Base-by-base conservation (phyloP, 768 basidiomycete species). In the Russula dissimulans region DNA sequence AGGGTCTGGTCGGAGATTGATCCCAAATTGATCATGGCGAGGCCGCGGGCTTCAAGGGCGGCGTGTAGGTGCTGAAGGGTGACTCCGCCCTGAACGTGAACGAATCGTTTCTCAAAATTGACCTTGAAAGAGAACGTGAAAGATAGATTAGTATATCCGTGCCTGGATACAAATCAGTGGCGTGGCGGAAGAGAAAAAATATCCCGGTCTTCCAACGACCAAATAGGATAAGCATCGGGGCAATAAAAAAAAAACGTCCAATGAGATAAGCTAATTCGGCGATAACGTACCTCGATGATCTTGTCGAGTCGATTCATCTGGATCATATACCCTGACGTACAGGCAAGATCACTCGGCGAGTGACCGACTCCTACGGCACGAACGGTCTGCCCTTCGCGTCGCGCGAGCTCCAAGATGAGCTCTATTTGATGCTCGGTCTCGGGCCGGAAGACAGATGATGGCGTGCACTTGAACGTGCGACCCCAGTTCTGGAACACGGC, bases 1-100 rank as follows among this genome's bases (percentile, higher is more conserved):
- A 99, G 79, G 3, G 93, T 91, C 72, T 97, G 95, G 71, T 97
- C 94, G 39, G 93, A 95, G 68, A 99, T 97, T 32, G 93, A 95
- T 39, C 97, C 97, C 62, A 97, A 79, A 72, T 90, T 95, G 68
- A 81, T 84, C 82, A 99, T 86, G 42, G 94, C 95, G 36, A 97
- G 81, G 38, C 79, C 78, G 67, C 85, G 75, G 12, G 74, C 71
- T 50, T 78, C 81, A 57, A 98, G 85, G 15, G 78, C 77, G 26
- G 71, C 74, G 65, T 95, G 91, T 5, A 97, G 79, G 52, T 80
- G 76, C 59, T 85, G 77, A 57, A 97, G 83, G 5, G 81, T 85
- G 70, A 93, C 86, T 22, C 92, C 92, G 4, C 82, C 87, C 72
- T 94, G 81, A 0, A 81, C 87, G 66, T 83, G 75, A 67, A 91